phyloP scores from a whole-genome alignment of 768 basidiomycete genomes.

The Chlorophyllum brunneum region DNA sequence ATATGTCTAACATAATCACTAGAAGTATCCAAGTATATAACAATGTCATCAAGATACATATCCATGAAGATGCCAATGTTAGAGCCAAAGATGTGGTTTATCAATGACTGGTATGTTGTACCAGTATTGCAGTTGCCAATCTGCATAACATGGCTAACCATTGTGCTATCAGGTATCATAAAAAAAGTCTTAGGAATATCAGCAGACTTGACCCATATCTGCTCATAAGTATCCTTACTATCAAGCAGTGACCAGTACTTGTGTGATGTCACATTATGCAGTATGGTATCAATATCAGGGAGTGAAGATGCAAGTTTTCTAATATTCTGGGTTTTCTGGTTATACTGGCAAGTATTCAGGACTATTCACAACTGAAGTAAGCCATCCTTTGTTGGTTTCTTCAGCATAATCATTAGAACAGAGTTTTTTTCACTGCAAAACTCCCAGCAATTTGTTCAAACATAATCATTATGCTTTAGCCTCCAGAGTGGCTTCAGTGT shows the following conservation, averaged over 20 bases:
- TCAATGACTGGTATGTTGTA: conserved; percentile 38
- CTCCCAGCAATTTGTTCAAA: conserved; percentile 23
- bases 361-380: conserved; percentile 21
- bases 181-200: conserved; percentile 22
- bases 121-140: conserved; percentile 27
- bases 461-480: conserved; percentile 23
- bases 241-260: conserved; percentile 27
- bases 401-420: conserved; percentile 28
- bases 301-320: conserved; percentile 9
- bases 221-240: conserved; percentile 32
- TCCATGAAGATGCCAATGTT: conserved; percentile 33
- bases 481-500: conserved; percentile 23
- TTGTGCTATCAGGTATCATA: conserved; percentile 35
- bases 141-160: conserved; percentile 33
- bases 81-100: conserved; percentile 32
- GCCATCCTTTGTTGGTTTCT: conserved; percentile 16
- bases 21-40: conserved; percentile 30
- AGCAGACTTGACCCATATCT: conserved; percentile 23
- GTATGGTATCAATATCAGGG: conserved; percentile 21
- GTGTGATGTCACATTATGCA: conserved; percentile 16
- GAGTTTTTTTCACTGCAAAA: conserved; percentile 27
- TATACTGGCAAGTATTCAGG: conserved; percentile 26
- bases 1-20: conserved; percentile 29
- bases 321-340: conserved; percentile 26
- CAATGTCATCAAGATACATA: conserved; percentile 18